Conservation (phyloP, 805 yeast genomes). For the Barnettozyma vustinii region DNA sequence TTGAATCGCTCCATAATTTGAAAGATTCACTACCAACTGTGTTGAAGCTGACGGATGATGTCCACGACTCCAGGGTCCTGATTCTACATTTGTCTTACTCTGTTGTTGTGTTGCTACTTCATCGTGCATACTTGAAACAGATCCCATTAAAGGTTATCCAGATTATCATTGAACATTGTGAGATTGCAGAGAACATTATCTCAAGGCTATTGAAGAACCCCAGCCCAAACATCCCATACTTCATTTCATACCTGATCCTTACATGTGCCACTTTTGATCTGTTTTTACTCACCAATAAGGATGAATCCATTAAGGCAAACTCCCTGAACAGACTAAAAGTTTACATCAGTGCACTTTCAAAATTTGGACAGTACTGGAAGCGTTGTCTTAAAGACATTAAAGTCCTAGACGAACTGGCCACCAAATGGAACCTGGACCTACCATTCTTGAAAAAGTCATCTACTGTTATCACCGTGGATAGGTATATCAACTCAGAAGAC, state of each 20-base stretch:
- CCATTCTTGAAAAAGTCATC: conserved; percentile 4
- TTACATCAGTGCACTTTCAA: conserved; percentile 21
- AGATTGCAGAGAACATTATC: conserved; percentile 21
- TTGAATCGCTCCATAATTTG: conserved; percentile 19
- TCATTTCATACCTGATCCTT: conserved; percentile 28
- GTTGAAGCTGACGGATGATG: conserved; percentile 9
- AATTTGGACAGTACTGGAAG: conserved; percentile 26
- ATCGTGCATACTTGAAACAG: conserved; percentile 28
- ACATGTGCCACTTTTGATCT: conserved; percentile 31
- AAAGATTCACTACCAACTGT: conserved; percentile 22
- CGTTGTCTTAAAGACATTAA: conserved; percentile 28
- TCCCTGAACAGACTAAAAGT: conserved; percentile 20
- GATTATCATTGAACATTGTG: conserved; percentile 23
- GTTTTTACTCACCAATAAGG: conserved; percentile 26
- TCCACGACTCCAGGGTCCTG: conserved; percentile 21
- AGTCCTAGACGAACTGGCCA: conserved; percentile 23
- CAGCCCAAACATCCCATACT: conserved; percentile 23
- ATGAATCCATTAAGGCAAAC: conserved; percentile 14
- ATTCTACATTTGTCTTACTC: conserved; percentile 27
- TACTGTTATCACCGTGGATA: background rate
- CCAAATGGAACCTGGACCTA: conserved; percentile 21
- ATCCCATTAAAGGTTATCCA: conserved; percentile 26
- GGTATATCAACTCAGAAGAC: background rate
- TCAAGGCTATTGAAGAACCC: conserved; percentile 9
- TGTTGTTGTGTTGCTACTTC: conserved; percentile 24